These are phyloP conservation scores for Lodderomyces jiufengensis DNA, from an alignment of 1,139 yeast species.

Conservation along the genomic window DNA sequence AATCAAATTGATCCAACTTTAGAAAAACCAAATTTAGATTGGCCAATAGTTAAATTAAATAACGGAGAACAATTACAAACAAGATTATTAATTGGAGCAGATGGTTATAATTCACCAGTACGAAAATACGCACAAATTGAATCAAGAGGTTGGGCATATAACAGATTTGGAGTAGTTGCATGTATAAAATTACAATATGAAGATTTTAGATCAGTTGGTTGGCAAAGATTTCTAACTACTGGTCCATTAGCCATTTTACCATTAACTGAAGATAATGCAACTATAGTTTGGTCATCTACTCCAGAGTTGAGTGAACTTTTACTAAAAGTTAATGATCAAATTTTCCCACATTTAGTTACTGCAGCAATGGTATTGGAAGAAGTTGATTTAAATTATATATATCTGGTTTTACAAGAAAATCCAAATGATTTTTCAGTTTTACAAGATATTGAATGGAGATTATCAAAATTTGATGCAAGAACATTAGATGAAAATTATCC, in stretches of 20 bases:
- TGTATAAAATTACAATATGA: slow-evolving; percentile 72
- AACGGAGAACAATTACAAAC: slow-evolving; percentile 65
- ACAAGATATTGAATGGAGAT: slow-evolving; percentile 73
- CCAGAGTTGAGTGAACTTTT: slow-evolving; percentile 69
- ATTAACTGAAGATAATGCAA: slow-evolving; percentile 78
- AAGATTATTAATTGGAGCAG: slow-evolving; percentile 86
- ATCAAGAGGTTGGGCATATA: slow-evolving; percentile 90
- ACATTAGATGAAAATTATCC: slow-evolving; percentile 64
- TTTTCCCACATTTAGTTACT: slow-evolving; percentile 70
- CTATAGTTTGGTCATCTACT: slow-evolving; percentile 90
- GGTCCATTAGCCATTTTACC: slow-evolving; percentile 95
- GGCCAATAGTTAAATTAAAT: slow-evolving; percentile 76
- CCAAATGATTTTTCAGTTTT: slow-evolving; percentile 48
- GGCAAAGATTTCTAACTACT: slow-evolving; percentile 88
- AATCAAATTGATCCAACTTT: slow-evolving; percentile 16
- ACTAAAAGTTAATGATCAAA: slow-evolving; percentile 52
- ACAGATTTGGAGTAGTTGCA: slow-evolving; percentile 88
- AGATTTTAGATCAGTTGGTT: slow-evolving; percentile 70
- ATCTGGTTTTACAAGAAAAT: slow-evolving; percentile 26
- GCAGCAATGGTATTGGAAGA: slow-evolving; percentile 77
- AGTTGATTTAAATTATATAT: slow-evolving; percentile 40
- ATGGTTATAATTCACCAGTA: slow-evolving; percentile 94
- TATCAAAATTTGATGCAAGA: slow-evolving; percentile 38
- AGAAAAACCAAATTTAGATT: slow-evolving; percentile 39
- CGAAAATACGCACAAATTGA: slow-evolving; percentile 76